These are phyloP conservation scores for Lactifluus rugatus DNA, from an alignment of 768 basidiomycete genomes.

Conservation along the genomic window DNA sequence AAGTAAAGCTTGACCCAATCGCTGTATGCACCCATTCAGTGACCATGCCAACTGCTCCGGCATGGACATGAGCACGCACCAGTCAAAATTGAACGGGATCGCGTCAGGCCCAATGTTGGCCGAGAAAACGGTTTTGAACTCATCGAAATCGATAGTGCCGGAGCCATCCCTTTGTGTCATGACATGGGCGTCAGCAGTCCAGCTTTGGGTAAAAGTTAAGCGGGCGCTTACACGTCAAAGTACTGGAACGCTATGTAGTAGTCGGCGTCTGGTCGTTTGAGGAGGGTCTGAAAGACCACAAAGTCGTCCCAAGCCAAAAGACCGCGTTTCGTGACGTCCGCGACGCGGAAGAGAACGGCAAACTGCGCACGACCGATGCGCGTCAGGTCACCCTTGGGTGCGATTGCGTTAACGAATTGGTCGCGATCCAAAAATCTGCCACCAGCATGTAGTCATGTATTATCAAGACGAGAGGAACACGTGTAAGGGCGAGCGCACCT, in stretches of 20 bases:
- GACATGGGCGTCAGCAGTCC: neutral
- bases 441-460: neutral
- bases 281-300: slow-evolving; percentile 83
- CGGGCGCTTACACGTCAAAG: slow-evolving; percentile 65
- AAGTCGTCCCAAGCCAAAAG: slow-evolving; percentile 94
- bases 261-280: slow-evolving; percentile 93
- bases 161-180: slow-evolving; percentile 59
- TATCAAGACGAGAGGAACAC: neutral
- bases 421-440: slow-evolving; percentile 76
- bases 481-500: slow-evolving; percentile 47
- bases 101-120: slow-evolving; percentile 68
- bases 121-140: slow-evolving; percentile 88
- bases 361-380: slow-evolving; percentile 86
- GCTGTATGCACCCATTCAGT: slow-evolving; percentile 29
- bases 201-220: neutral
- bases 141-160: slow-evolving; percentile 88
- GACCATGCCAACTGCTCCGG: neutral
- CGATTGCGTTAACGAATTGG: slow-evolving; percentile 92
- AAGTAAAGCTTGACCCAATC: slow-evolving; percentile 97
- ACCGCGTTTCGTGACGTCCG: slow-evolving; percentile 66
- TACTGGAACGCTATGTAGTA: slow-evolving; percentile 96
- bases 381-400: slow-evolving; percentile 72
- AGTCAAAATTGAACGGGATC: slow-evolving; percentile 93
- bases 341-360: slow-evolving; percentile 81
- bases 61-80: slow-evolving; percentile 36